phyloP scores from a whole-genome alignment of 2,329 filamentous ascomycete genomes.

The Myriosclerotinia curreyana region DNA sequence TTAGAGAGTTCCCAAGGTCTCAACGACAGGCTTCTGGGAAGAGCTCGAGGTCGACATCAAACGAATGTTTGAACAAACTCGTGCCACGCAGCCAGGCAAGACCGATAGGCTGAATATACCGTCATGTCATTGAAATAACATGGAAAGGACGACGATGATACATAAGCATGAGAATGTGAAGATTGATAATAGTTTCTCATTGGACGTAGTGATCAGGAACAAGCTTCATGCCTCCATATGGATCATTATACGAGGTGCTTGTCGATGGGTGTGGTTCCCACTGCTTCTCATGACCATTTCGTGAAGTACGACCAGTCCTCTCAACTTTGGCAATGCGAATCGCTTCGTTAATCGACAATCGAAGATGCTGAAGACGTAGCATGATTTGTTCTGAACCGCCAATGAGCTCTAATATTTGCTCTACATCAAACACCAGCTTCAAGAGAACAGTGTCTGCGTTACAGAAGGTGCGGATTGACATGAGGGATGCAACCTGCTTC shows the following conservation, averaged over 20 bases:
- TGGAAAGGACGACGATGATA: neutral
- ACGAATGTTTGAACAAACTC: neutral
- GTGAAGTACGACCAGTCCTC: constrained; percentile 18
- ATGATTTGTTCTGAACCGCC: constrained; percentile 36
- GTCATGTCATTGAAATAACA: neutral
- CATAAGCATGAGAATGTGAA: neutral
- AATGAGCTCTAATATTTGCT: constrained; percentile 49
- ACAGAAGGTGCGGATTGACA: constrained; percentile 51
- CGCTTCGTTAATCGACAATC: constrained; percentile 31
- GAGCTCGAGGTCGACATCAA: neutral
- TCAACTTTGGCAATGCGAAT: constrained; percentile 27
- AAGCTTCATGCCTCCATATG: constrained; percentile 31
- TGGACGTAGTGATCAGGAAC: constrained; percentile 29
- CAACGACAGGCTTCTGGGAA: neutral
- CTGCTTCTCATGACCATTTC: constrained; percentile 21
- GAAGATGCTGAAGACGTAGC: constrained; percentile 35
- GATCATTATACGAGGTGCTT: constrained; percentile 22
- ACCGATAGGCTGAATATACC: neutral
- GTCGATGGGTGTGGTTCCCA: constrained; percentile 24
- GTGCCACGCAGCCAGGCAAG: neutral
- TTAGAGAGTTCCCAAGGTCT: neutral
- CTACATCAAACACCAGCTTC: constrained; percentile 49
- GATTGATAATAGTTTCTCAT: neutral
- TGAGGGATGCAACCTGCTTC: constrained; percentile 47
- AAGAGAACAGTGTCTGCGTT: constrained; percentile 48